These are phyloP conservation scores for Fusarium nelsonii DNA, from an alignment of 2,329 filamentous ascomycete genomes.

Conservation along the genomic window DNA sequence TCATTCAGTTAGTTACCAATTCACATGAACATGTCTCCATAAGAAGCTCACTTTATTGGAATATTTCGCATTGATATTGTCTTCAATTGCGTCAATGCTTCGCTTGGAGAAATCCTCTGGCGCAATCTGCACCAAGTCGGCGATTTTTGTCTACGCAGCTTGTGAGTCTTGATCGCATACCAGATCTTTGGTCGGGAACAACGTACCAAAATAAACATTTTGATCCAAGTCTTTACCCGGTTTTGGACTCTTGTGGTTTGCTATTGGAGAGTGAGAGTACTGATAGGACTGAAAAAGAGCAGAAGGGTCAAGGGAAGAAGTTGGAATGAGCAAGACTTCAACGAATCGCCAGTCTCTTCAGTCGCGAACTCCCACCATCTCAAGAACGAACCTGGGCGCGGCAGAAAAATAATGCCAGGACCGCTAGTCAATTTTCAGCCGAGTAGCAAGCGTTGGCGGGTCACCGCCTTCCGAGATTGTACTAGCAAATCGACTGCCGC, in stretches of 20 bases:
- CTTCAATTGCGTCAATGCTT: slow-evolving; percentile 87
- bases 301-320: slow-evolving; percentile 7
- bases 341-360: background rate
- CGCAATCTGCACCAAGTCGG: slow-evolving; percentile 92
- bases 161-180: slow-evolving; percentile 26
- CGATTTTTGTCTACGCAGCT: slow-evolving; percentile 80
- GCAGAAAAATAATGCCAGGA: slow-evolving; percentile 44
- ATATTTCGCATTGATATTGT: slow-evolving; percentile 97
- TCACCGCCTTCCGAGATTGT: slow-evolving; percentile 21
- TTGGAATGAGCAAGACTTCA: background rate
- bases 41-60: slow-evolving; percentile 78
- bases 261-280: background rate
- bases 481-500: slow-evolving; percentile 13
- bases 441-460: rapidly evolving
- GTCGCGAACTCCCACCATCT: slow-evolving; percentile 12
- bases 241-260: too few relatives aligned
- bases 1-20: slow-evolving; percentile 1
- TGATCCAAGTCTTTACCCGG: background rate
- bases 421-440: slow-evolving; percentile 10
- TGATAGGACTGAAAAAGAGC: background rate
- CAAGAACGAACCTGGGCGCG: slow-evolving; percentile 20
- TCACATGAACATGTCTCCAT: background rate
- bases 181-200: slow-evolving; percentile 18
- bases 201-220: slow-evolving; percentile 66
- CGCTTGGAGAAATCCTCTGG: slow-evolving; percentile 89